A percentile compares a stretch with the other conserved stretches of the same genome.
Evolutionary conservation across 2,329 filamentous ascomycete genomes (phyloP).

Genomic region (Dactylellina drechsleri): DNA sequence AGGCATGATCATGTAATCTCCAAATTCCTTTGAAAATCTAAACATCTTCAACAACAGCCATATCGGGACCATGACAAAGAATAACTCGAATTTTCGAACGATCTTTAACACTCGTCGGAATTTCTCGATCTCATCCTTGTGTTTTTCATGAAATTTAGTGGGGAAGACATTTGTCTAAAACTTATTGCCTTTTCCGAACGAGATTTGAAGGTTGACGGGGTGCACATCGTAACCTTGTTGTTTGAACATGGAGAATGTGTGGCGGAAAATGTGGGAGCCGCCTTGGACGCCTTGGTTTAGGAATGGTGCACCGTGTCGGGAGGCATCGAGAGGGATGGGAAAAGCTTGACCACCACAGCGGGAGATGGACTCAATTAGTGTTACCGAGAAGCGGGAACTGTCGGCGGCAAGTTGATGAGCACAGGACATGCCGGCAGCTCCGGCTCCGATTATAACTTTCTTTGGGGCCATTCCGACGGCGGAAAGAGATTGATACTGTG

Average conservation of each 20-base stretch:
- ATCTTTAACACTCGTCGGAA: constrained; percentile 70
- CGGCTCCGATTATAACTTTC: constrained; percentile 70
- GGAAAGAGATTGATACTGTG: constrained; percentile 1
- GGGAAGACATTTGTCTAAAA: constrained; percentile 76
- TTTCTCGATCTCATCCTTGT: constrained; percentile 68
- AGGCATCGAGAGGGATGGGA: constrained; percentile 70
- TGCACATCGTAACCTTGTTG: constrained; percentile 69
- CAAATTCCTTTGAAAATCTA: constrained; percentile 75
- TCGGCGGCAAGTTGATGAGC: constrained; percentile 71
- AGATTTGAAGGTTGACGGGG: constrained; percentile 71
- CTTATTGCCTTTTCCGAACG: constrained; percentile 71
- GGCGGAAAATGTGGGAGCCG: constrained; percentile 73
- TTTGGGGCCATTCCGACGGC: constrained; percentile 61
- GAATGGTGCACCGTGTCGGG: constrained; percentile 70
- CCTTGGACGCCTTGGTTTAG: constrained; percentile 74
- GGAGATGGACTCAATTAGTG: constrained; percentile 68
- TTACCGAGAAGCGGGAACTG: constrained; percentile 70
- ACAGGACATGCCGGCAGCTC: constrained; percentile 71
- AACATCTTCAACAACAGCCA: constrained; percentile 74
- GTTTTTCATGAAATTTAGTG: constrained; percentile 68
- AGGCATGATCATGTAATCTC: constrained; percentile 75
- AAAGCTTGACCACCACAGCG: constrained; percentile 73
- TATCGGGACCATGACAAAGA: constrained; percentile 72
- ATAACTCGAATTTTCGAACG: constrained; percentile 70
- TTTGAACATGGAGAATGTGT: constrained; percentile 73